Evolutionary conservation across 2,329 filamentous ascomycete species (phyloP).

Genomic region (Calonectria crousiana): DNA sequence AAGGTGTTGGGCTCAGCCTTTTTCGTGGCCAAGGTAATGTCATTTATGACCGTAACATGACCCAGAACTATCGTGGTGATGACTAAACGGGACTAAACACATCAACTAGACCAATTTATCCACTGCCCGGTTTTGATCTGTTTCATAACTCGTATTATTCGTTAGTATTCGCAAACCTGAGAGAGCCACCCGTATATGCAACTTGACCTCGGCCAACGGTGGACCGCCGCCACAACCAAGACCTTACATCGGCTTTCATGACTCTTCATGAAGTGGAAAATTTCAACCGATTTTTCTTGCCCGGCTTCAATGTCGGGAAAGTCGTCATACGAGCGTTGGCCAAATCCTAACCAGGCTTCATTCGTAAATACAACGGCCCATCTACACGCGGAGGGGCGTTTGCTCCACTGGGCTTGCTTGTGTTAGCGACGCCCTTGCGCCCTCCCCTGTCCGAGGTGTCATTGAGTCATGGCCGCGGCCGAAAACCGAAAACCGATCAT

Average conservation of each 20-base stretch:
- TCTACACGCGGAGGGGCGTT: background rate
- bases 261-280: background rate
- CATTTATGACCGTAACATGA: background rate
- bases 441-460: background rate
- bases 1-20: background rate
- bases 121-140: background rate
- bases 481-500: slow-evolving; percentile 16
- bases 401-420: background rate
- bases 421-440: background rate
- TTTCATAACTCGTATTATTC: background rate
- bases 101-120: background rate
- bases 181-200: too few relatives aligned
- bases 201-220: background rate
- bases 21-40: background rate
- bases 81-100: background rate
- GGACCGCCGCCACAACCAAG: background rate
- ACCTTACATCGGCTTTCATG: background rate
- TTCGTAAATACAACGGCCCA: background rate
- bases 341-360: background rate
- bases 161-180: too few relatives aligned
- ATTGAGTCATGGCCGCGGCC: background rate
- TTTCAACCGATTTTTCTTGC: background rate
- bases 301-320: background rate
- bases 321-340: too few relatives aligned
- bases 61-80: background rate